phyloP scores from a whole-genome alignment of 345 rosid genomes.

The Lepidium didymum region DNA sequence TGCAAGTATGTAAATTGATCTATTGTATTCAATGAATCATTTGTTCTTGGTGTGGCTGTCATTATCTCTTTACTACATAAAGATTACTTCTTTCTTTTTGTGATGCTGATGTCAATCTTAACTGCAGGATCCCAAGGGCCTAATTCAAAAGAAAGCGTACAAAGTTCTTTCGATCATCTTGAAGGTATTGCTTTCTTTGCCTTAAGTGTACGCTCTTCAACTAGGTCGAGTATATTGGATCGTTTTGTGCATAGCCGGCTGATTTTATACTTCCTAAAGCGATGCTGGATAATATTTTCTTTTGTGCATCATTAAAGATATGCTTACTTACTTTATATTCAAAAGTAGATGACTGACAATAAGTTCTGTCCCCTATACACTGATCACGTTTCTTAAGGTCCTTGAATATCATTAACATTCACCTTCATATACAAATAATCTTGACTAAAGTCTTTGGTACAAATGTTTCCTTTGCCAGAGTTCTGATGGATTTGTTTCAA shows the following conservation, averaged over 20 bases:
- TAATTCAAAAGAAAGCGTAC: slow-evolving; percentile 89
- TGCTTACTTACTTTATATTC: background rate
- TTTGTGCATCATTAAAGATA: background rate
- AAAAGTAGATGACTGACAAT: background rate
- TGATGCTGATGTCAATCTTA: background rate
- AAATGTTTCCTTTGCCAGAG: slow-evolving; percentile 36
- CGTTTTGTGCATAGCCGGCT: slow-evolving; percentile 4
- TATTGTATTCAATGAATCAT: slow-evolving; percentile 6
- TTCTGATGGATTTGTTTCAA: slow-evolving; percentile 46
- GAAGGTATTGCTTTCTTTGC: slow-evolving; percentile 40
- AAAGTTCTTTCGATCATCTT: slow-evolving; percentile 77
- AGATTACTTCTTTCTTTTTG: background rate
- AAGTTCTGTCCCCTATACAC: background rate
- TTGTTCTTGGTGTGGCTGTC: background rate
- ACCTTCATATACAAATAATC: background rate
- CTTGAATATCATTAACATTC: background rate
- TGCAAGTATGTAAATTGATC: slow-evolving; percentile 48
- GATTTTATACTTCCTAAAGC: background rate
- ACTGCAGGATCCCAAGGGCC: slow-evolving; percentile 66
- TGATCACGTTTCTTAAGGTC: slow-evolving; percentile 7
- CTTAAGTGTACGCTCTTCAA: background rate
- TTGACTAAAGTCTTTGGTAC: slow-evolving; percentile 12
- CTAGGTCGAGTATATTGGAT: background rate
- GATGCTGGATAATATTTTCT: background rate
- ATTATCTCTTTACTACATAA: background rate